Evolutionary conservation across 352 stramenopile genomes (phyloP), one percentile per base, ranked within the genome.

Genomic region (Phytophthora pisi): DNA sequence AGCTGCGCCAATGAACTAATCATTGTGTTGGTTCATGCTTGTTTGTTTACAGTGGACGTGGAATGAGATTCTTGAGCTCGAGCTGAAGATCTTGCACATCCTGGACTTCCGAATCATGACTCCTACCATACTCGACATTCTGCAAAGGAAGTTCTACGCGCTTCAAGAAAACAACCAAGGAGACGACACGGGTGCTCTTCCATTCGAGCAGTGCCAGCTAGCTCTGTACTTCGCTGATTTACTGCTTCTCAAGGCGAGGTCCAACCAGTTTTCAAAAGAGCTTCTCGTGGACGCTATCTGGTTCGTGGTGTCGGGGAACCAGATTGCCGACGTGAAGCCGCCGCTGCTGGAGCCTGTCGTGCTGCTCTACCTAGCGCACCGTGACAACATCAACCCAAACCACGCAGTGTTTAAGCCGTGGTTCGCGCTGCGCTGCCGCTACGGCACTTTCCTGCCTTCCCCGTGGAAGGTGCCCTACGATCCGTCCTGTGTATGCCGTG

Each of bases 361-460:
- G 28, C 63, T 89, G 20, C 67, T 91, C 28, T 90, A 84, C 45
- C 78, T 90, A 8, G 74, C 78, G 9, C 83, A 91, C 40, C 76
- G 78, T 15, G 81, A 91, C 68, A 88, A 85, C 50, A 89, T 91
- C 55, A 85, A 91, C 61, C 73, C 81, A n/a, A 72, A 63, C 24
- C 79, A 89, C 51, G 5, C 58, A 0, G 66, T 73, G 20, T 89
- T 71, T 64, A 83, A 85, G 66, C 64, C 72, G 20, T 88, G 81
- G 79, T 89, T 90, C 45, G 83, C 83, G n/a, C 51, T 91, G 38
- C 83, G 83, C 16, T 91, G 83, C 49, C 75, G 84, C 51, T 89
- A 88, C 66, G 81, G 81, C 15, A 53, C 65, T 26, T 74, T 74
- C 50, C 61, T 91, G 7, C 52, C 51, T 4, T 64, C 76, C 13